Base-by-base conservation (phyloP, 768 basidiomycete species). In the Imleria badia region DNA sequence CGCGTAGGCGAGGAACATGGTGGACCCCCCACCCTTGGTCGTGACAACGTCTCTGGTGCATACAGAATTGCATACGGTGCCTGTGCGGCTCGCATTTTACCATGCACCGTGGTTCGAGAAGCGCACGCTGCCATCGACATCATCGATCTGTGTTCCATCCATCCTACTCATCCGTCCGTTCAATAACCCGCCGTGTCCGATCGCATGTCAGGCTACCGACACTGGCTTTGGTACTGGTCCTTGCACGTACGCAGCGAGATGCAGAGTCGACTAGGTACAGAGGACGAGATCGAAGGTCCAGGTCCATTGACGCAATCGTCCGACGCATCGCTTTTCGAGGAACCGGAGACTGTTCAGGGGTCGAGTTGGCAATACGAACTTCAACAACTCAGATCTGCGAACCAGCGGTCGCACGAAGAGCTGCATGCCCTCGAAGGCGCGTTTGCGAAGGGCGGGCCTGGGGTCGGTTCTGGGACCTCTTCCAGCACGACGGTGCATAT, bases 331-430 rank as follows among this genome's bases (percentile, higher is more conserved):
- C 68, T 93, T n/a, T 93, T 92, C 57, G 83, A 82, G 36, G 89
- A 91, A 67, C 78, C 94, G 14, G 84, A 88, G 40, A 78, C 80
- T 0, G 70, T 73, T 14, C 75, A 86, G 6, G 85, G 82, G 11
- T 86, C 87, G 31, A 92, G 90, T 59, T 96, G 94, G 94, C 94
- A 96, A 73, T 96, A 93, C 61, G 91, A 94, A 73, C 76, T 95
- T 45, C 87, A 92, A 72, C 90, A 94, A 69, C 76, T 94, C 60
- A 80, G 84, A 65, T 85, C 85, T 62, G 76, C 80, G 49, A 93
- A 92, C 64, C 77, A 82, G 70, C 71, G 83, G 55, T 59, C 92
- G 51, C 69, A 69, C 48, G 86, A 87, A 42, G 87, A 91, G 63
- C 56, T 85, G 29, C 67, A 66, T 22, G 67, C 63, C 17, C 69